Conservation (phyloP, 75 land plant species). For the Larix kaempferi region DNA sequence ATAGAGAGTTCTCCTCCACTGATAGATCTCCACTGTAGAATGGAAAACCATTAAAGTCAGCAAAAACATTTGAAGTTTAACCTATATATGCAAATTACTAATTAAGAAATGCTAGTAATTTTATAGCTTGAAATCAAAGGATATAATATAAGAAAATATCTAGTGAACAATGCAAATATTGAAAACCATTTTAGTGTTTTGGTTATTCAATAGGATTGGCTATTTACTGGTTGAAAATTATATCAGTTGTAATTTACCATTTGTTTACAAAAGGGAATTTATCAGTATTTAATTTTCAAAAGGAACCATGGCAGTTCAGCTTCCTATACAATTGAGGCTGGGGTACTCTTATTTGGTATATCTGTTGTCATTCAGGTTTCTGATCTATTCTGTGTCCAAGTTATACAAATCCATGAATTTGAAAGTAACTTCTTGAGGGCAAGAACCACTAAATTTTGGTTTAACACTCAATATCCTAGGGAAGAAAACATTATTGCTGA, state of each 20-base stretch:
- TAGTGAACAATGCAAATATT: neutral
- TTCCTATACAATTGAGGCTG: neutral
- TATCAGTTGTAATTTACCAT: neutral
- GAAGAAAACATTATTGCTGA: no score
- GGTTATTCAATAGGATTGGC: neutral
- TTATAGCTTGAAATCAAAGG: neutral
- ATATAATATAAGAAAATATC: neutral
- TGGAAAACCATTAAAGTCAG: neutral
- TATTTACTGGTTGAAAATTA: neutral
- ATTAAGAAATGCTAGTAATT: neutral
- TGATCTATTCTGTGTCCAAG: no score
- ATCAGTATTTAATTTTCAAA: neutral
- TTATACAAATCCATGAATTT: no score
- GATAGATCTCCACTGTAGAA: conserved; percentile 82
- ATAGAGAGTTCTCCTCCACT: conserved; percentile 70
- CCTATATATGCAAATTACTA: neutral
- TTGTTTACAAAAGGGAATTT: neutral
- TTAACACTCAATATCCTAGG: no score
- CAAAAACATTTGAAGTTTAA: neutral
- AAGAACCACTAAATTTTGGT: no score
- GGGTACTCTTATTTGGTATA: no score
- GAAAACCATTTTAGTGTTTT: neutral
- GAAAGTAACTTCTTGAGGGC: no score
- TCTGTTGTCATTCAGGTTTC: no score
- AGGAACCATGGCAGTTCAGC: neutral